Evolutionary conservation across 2,329 filamentous ascomycete species (phyloP), one percentile per base, ranked within the genome.

Genomic region (Epichloe festucae): DNA sequence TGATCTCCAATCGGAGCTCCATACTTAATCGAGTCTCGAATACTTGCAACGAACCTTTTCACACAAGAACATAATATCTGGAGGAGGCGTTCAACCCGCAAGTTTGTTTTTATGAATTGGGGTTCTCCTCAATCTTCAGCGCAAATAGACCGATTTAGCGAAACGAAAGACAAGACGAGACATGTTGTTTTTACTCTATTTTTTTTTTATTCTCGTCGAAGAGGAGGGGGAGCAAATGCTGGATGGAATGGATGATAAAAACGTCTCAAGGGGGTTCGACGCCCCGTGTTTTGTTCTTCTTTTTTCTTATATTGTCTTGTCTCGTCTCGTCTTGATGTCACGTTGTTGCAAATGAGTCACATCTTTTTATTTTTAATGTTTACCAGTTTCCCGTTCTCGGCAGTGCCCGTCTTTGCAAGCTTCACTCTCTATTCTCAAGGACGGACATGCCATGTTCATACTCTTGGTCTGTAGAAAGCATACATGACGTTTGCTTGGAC

Each of bases 81-180:
- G 31, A 36, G 38, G 44, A 48, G 36, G 38, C 31, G n/a, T 47
- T 43, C 39, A 42, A 46, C 15, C 31, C 23, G 39, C 35, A 39
- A 46, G n/a, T 17, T 14, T 35, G 36, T 42, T 19, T 36, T 35
- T 41, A 48, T 50, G 47, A 40, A 49, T 46, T 41, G 34, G 51
- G 23, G 34, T 31, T 45, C 46, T 51, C 21, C n/a, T 42, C 36
- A 23, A 49, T 49, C 40, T 34, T 31, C 31, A 49, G 46, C 52
- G 41, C 49, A 35, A 48, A 54, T 54, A 54, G 49, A 54, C 21
- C 35, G 42, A 52, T 46, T 46, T 27, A 36, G 47, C 35, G 41
- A 46, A 46, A 34, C 41, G 35, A 35, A 17, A 14, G 23, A 45
- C 10, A 19, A 49, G 35, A 17, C 39, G 38, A 46, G 49, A 42